Evolutionary conservation across 176 grass and related monocot species (phyloP).

Genomic region (sorghum (Sorghum bicolor)): DNA sequence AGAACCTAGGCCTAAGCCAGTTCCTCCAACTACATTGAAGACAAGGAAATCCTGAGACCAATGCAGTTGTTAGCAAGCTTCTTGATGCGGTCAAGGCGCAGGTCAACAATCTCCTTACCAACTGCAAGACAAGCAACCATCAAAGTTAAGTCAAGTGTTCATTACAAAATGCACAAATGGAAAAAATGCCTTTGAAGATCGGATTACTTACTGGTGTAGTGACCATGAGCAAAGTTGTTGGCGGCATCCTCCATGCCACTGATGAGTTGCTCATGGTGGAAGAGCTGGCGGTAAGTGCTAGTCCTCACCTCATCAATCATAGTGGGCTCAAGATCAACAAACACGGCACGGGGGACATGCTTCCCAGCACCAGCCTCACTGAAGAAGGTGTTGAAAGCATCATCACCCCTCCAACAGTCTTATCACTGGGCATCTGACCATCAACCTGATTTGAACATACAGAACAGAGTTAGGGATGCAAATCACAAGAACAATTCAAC

Average conservation of each 20-base stretch:
- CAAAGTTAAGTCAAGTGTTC: too few species aligned
- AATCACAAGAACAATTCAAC: too few species aligned
- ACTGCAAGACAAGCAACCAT: too few species aligned
- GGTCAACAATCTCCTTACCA: too few species aligned
- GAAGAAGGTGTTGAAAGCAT: slow-evolving; percentile 78
- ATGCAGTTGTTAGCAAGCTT: too few species aligned
- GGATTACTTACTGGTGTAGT: slow-evolving; percentile 52
- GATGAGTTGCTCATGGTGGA: slow-evolving; percentile 71
- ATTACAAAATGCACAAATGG: too few species aligned
- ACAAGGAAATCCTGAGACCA: too few species aligned
- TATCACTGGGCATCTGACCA: slow-evolving; percentile 63
- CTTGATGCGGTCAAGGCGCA: too few species aligned
- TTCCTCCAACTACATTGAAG: too few species aligned
- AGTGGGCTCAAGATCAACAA: slow-evolving; percentile 64
- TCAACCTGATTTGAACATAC: slow-evolving; percentile 46
- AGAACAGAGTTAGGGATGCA: too few species aligned
- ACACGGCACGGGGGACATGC: slow-evolving; percentile 64
- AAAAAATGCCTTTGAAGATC: neutral
- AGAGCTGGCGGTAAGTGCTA: slow-evolving; percentile 62
- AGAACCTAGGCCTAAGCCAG: too few species aligned
- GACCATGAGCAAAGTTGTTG: slow-evolving; percentile 72
- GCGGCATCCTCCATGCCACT: slow-evolving; percentile 72
- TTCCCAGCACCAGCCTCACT: slow-evolving; percentile 69
- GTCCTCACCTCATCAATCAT: slow-evolving; percentile 63
- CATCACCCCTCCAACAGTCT: slow-evolving; percentile 57